These are phyloP conservation scores for Fraxinus pennsylvanica DNA, from an alignment of 257 asterid species.

Conservation along the genomic window DNA sequence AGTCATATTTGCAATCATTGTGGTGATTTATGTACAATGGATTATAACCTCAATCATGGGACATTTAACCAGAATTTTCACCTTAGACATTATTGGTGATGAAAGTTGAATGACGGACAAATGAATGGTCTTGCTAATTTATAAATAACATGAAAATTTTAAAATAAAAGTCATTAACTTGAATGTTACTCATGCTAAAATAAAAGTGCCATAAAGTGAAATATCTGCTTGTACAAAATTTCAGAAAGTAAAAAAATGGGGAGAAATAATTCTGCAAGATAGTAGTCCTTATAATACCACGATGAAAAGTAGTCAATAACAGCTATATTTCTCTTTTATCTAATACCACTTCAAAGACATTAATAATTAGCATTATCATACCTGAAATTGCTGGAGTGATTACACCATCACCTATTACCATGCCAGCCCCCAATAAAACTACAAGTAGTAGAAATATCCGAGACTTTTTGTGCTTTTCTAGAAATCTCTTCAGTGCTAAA, in stretches of 20 bases:
- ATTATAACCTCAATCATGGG: background rate
- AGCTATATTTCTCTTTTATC: slow-evolving; percentile 12
- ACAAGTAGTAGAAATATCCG: slow-evolving; percentile 72
- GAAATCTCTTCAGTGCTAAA: slow-evolving; percentile 59
- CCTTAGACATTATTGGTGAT: too few relatives aligned
- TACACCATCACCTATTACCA: slow-evolving; percentile 86
- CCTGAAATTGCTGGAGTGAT: slow-evolving; percentile 86
- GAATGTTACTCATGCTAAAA: background rate
- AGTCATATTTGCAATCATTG: background rate
- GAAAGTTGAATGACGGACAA: background rate
- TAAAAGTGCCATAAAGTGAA: background rate
- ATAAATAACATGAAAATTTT: too few relatives aligned
- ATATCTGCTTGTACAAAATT: background rate
- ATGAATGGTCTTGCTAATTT: background rate
- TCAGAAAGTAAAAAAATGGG: background rate
- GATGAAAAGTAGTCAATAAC: background rate
- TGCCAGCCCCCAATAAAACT: slow-evolving; percentile 85
- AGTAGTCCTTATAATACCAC: slow-evolving; percentile 1
- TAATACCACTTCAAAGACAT: background rate
- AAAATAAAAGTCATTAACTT: background rate
- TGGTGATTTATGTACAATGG: background rate
- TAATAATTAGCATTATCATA: slow-evolving; percentile 20
- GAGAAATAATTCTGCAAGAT: background rate
- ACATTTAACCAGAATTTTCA: background rate
- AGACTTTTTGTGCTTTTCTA: slow-evolving; percentile 79